Base-by-base conservation (phyloP, 164 flowering plant genomes). In the Vitis rupestris region DNA sequence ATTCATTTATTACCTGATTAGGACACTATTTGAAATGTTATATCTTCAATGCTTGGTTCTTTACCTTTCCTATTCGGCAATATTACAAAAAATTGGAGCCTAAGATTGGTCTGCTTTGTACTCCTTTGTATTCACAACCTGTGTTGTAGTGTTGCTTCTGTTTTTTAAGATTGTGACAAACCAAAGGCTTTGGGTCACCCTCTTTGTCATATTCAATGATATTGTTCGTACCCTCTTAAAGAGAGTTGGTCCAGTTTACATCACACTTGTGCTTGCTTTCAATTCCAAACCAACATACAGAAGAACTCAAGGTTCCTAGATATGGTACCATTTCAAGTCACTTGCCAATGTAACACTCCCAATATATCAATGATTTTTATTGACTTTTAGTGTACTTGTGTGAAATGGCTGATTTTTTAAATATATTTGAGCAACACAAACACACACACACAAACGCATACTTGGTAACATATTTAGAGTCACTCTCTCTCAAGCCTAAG, bases 41-140 rank as follows among this genome's bases (percentile, higher is more conserved):
- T 54, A 31, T 17, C n/a, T 2, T 27, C 2, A 16, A n/a, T 3
- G 31, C 23, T 56, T 57, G 15, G 63, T 44, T 57, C 10, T 50
- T 67, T 67, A 31, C 52, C 50, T 14, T 7, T 60, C 7, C 0
- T 62, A 15, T 9, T 70, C 10, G 12, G n/a, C 11, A 19, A 12
- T 56, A 16, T 44, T 70, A 37, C 79, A 79, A 77, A 75, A 54
- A 64, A 19, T 73, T 48, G 53, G 44, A 67, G 64, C 55, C 10
- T 61, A 47, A 50, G 66, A 47, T 56, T 51, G 58, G 64, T 56
- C 55, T 17, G 44, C 68, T n/a, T 67, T 63, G 5, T 58, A 62
- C 54, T 53, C 51, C 23, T 49, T 71, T 63, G 23, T 57, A 9
- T 57, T 74, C 14, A 29, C 49, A 4, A 31, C 59, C 55, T 70